phyloP scores from a whole-genome alignment of 2,329 filamentous ascomycete species.

The Esteya vermicola region DNA sequence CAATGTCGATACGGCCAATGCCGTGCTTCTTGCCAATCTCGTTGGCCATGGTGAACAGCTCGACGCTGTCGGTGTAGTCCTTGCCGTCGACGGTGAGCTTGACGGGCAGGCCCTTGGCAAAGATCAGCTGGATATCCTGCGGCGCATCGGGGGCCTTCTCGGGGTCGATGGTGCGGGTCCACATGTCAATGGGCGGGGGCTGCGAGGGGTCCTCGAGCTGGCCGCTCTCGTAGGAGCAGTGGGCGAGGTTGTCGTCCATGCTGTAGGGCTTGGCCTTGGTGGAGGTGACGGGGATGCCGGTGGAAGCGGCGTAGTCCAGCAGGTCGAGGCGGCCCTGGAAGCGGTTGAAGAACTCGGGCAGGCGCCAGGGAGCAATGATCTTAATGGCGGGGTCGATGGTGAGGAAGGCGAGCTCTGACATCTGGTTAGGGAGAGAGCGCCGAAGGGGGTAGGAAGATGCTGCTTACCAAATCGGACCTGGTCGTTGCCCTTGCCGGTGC shows the following conservation, averaged over 20 bases:
- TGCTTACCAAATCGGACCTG: constrained; percentile 10
- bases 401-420: constrained; percentile 27
- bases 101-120: constrained; percentile 61
- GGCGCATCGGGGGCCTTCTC: constrained; percentile 55
- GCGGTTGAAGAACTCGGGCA: constrained; percentile 53
- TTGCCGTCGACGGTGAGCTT: constrained; percentile 40
- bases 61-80: constrained; percentile 52
- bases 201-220: constrained; percentile 52
- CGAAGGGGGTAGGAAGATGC: too few species aligned
- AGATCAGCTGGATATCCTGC: constrained; percentile 56
- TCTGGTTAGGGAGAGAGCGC: neutral
- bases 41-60: constrained; percentile 60
- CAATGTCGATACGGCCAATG: constrained; percentile 70
- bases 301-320: constrained; percentile 53
- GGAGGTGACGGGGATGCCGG: constrained; percentile 56
- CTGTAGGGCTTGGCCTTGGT: constrained; percentile 60
- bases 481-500: constrained; percentile 42
- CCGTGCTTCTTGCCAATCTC: constrained; percentile 57
- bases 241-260: constrained; percentile 34
- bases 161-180: constrained; percentile 60
- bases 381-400: constrained; percentile 45
- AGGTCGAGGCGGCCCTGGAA: constrained; percentile 61
- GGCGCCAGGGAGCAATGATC: constrained; percentile 62
- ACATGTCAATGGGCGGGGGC: constrained; percentile 64
- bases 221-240: constrained; percentile 57